Evolutionary conservation across 257 asterid genomes (phyloP).

Genomic region (Echium plantagineum): DNA sequence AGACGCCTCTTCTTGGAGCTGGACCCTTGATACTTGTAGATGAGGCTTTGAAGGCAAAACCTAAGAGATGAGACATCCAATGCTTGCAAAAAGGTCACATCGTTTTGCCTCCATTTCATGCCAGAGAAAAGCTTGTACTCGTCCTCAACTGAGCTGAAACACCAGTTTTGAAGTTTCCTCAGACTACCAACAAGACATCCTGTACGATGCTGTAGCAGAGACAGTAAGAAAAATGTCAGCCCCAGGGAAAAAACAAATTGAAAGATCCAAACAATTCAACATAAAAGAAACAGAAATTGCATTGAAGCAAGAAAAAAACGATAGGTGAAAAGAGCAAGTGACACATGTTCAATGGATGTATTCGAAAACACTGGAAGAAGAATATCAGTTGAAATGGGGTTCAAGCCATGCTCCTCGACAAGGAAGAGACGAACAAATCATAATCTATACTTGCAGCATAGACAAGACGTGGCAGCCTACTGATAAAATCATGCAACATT

Average conservation of each 20-base stretch:
- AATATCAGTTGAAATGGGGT: background rate
- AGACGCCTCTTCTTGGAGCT: constrained; percentile 32
- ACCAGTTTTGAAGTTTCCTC: constrained; percentile 43
- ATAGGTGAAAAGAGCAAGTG: background rate
- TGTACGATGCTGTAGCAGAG: constrained; percentile 32
- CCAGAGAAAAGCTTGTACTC: constrained; percentile 38
- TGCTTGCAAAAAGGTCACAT: constrained; percentile 25
- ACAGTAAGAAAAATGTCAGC: background rate
- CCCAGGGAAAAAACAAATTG: background rate
- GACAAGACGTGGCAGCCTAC: no score
- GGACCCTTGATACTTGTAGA: constrained; percentile 33
- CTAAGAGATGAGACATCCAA: constrained; percentile 26
- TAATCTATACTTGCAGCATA: no score
- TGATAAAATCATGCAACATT: no score
- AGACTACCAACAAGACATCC: constrained; percentile 42
- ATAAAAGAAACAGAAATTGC: no score
- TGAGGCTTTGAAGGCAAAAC: constrained; percentile 29
- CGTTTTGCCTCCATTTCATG: constrained; percentile 27
- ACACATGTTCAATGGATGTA: no score
- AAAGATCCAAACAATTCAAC: no score
- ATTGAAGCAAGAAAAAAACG: no score
- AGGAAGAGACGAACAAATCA: background rate
- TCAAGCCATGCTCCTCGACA: background rate
- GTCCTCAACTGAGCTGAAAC: constrained; percentile 25
- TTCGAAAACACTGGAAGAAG: background rate